Evolutionary conservation across 345 rosid genomes (phyloP), one percentile per base, ranked within the genome.

Genomic region (Brassica carinata): DNA sequence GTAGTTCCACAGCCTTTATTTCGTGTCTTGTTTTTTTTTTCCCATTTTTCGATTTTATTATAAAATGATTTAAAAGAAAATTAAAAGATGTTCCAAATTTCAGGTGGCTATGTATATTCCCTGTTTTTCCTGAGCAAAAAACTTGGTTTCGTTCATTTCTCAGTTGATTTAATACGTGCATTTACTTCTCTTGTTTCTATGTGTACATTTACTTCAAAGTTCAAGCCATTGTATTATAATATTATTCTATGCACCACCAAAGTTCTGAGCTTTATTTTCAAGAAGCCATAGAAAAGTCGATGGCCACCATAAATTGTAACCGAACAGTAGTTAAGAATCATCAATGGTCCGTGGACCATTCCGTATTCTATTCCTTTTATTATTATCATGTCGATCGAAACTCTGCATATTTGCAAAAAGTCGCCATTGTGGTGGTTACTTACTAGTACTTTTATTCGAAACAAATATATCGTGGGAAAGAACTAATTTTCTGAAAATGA

Each of bases 221-320:
- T 45, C 64, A 70, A 62, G 13, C 33, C 43, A 67, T n/a, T n/a
- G n/a, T n/a, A n/a, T n/a, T n/a, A n/a, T 57, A 76, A 18, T 58
- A 19, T 15, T 30, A 61, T 30, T 68, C 45, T 23, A 61, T 77
- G 55, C 38, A 71, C 57, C 38, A 71, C 57, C 18, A 71, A 77
- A 61, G 57, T 51, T 62, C 5, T 59, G 64, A 26, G 36, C 11
- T 31, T 62, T 53, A 19, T 18, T 45, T 77, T 48, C 18, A 64
- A 48, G 40, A 70, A 34, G 19, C 33, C n/a, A 72, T 58, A 45
- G 17, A 48, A 67, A 73, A 65, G 43, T 59, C 63, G 69, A 59
- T 73, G 74, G 74, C 62, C 62, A 45, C 77, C 69, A 58, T 72
- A 72, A 79, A 79, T 73, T 73, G 78, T 59, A 67, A 79, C 70